phyloP scores from a whole-genome alignment of 208 protist species.

The Chromosphaera perkinsii region DNA sequence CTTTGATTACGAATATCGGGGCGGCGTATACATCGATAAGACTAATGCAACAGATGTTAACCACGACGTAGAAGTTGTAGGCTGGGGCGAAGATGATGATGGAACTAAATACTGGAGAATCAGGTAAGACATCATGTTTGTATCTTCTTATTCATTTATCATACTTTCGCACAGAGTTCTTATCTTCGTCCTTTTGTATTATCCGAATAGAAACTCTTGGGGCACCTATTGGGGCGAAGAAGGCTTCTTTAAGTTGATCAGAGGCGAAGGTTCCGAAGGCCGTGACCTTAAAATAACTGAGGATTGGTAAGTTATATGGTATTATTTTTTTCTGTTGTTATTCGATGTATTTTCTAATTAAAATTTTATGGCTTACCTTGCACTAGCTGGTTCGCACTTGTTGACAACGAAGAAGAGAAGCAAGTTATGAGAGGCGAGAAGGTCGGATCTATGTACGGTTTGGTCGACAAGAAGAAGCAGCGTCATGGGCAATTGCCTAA shows the following conservation, averaged over 20 bases:
- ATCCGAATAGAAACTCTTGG: constrained; percentile 32
- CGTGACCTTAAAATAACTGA: constrained; percentile 1
- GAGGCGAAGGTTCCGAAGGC: constrained; percentile 5
- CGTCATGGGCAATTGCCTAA: neutral
- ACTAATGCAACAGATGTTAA: constrained; percentile 32
- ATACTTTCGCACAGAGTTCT: neutral
- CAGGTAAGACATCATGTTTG: too few species aligned
- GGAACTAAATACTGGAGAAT: constrained; percentile 44
- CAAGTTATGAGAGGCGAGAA: neutral
- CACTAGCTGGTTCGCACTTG: neutral
- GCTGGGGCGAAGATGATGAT: constrained; percentile 51
- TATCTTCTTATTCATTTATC: constrained; percentile 4
- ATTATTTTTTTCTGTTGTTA: too few species aligned
- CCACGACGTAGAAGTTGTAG: constrained; percentile 51
- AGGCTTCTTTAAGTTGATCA: constrained; percentile 40
- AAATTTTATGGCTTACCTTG: too few species aligned
- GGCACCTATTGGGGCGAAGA: constrained; percentile 45
- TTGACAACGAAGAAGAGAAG: neutral
- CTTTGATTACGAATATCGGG: constrained; percentile 43
- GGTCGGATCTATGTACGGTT: constrained; percentile 3
- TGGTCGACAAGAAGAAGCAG: neutral
- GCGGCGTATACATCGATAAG: constrained; percentile 46
- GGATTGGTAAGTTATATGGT: too few species aligned
- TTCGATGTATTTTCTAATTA: too few species aligned
- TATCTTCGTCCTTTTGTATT: neutral